phyloP scores from a whole-genome alignment of 805 yeast genomes.

The Metschnikowia lachancei region DNA sequence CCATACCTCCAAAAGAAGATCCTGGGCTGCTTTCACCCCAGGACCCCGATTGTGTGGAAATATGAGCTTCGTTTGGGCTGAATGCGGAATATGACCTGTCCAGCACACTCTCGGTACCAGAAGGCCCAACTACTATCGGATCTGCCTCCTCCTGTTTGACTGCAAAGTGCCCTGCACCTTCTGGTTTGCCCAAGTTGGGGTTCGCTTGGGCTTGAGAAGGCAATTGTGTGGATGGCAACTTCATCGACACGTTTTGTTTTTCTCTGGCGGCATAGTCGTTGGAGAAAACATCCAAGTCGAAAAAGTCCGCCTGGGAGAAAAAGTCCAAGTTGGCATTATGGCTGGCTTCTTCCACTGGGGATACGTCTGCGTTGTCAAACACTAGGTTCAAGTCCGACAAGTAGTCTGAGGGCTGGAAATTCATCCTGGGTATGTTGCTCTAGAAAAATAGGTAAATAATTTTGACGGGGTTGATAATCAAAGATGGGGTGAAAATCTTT shows the following conservation, averaged over 20 bases:
- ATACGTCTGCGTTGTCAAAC: conserved; percentile 26
- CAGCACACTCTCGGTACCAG: conserved; percentile 1
- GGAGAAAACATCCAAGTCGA: conserved; percentile 37
- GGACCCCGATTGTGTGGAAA: not conserved
- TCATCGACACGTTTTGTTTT: conserved; percentile 11
- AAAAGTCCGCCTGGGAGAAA: conserved; percentile 40
- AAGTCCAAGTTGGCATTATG: conserved; percentile 35
- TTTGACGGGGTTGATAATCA: not conserved
- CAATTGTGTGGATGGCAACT: conserved; percentile 7
- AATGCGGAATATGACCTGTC: not conserved
- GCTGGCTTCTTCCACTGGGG: conserved; percentile 21
- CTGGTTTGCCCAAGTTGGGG: not conserved
- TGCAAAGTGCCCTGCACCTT: conserved; percentile 1
- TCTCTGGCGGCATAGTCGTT: conserved; percentile 18
- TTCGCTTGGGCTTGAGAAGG: not conserved
- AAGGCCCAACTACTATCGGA: conserved; percentile 8
- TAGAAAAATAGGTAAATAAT: conserved; percentile 10
- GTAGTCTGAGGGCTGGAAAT: conserved; percentile 42
- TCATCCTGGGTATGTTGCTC: conserved; percentile 25
- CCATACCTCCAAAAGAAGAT: not conserved
- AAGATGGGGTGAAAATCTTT: not conserved
- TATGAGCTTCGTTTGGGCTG: not conserved
- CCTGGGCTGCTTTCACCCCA: not conserved
- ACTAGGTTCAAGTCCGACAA: conserved; percentile 41
- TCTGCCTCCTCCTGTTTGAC: conserved; percentile 4